Evolutionary conservation across 2,329 filamentous ascomycete species (phyloP).

Genomic region (Meredithiella fracta): DNA sequence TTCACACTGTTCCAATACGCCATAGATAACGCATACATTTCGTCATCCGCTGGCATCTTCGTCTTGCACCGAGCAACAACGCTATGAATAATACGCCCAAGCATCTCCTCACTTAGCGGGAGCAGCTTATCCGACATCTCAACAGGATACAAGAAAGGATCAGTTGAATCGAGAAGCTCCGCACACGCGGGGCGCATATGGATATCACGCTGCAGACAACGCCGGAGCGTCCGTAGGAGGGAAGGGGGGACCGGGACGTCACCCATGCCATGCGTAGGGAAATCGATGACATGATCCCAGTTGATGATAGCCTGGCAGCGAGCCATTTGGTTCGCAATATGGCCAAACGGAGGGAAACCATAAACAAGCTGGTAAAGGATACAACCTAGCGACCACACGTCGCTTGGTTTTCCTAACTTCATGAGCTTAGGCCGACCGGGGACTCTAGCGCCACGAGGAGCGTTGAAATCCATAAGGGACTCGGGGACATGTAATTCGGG

Average conservation of each 20-base stretch:
- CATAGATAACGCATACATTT: slow-evolving; percentile 40
- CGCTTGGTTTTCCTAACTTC: slow-evolving; percentile 89
- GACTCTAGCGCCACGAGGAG: slow-evolving; percentile 30
- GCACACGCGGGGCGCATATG: slow-evolving; percentile 46
- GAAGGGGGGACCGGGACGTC: slow-evolving; percentile 41
- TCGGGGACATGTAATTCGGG: slow-evolving; percentile 99
- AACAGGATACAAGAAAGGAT: slow-evolving; percentile 47
- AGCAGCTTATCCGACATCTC: slow-evolving; percentile 38
- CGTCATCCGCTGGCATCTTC: slow-evolving; percentile 40
- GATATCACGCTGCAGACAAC: slow-evolving; percentile 46
- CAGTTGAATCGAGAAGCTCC: slow-evolving; percentile 40
- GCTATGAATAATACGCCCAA: slow-evolving; percentile 45
- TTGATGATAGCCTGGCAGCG: slow-evolving; percentile 79
- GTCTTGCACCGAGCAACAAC: slow-evolving; percentile 43
- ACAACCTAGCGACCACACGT: slow-evolving; percentile 91
- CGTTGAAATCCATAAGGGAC: slow-evolving; percentile 75
- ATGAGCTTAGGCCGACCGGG: slow-evolving; percentile 52
- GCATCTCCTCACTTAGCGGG: slow-evolving; percentile 45
- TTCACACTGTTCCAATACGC: slow-evolving; percentile 45
- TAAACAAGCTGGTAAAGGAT: slow-evolving; percentile 98
- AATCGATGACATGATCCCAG: slow-evolving; percentile 56
- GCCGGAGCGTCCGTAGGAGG: slow-evolving; percentile 43
- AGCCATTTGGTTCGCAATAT: slow-evolving; percentile 74
- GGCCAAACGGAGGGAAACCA: slow-evolving; percentile 85
- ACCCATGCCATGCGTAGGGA: slow-evolving; percentile 52